Percentiles rank a stretch among this genome's conserved stretches.
phyloP scores from a whole-genome alignment of 768 basidiomycete genomes.

The Rhodocollybia butyracea region DNA sequence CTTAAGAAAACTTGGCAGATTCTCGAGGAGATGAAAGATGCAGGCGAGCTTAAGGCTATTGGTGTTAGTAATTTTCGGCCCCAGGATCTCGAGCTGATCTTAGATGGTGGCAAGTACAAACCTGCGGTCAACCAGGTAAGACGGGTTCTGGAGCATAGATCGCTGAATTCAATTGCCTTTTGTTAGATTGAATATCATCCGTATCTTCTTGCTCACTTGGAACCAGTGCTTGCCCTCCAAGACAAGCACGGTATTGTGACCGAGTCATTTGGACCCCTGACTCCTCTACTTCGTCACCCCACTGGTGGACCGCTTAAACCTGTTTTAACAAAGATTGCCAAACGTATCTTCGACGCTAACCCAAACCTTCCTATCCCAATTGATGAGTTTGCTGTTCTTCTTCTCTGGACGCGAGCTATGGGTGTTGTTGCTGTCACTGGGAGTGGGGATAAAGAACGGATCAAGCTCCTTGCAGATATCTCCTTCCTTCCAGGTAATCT shows the following conservation, averaged over 20 bases:
- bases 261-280: constrained; percentile 33
- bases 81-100: constrained; percentile 39
- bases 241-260: constrained; percentile 35
- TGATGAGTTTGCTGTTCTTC: constrained; percentile 18
- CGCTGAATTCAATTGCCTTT: neutral
- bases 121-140: constrained; percentile 53
- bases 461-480: constrained; percentile 26
- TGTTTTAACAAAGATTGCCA: constrained; percentile 31
- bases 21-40: constrained; percentile 46
- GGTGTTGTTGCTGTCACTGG: constrained; percentile 30
- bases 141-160: neutral
- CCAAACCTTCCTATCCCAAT: neutral
- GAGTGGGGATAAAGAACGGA: constrained; percentile 28
- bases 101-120: constrained; percentile 42
- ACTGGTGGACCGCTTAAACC: constrained; percentile 28
- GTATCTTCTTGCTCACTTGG: constrained; percentile 28
- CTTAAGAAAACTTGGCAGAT: constrained; percentile 42
- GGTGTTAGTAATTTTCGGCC: constrained; percentile 55
- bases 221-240: constrained; percentile 31
- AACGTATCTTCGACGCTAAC: constrained; percentile 14
- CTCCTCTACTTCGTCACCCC: constrained; percentile 28
- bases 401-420: constrained; percentile 31
- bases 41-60: constrained; percentile 36
- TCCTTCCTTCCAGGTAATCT: constrained; percentile 24
- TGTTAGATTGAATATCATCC: constrained; percentile 35